A percentile compares a stretch with the other conserved stretches of the same genome.
These are phyloP conservation scores for Teunomyces gatunensis DNA, from an alignment of 805 yeast species.

Conservation along the genomic window DNA sequence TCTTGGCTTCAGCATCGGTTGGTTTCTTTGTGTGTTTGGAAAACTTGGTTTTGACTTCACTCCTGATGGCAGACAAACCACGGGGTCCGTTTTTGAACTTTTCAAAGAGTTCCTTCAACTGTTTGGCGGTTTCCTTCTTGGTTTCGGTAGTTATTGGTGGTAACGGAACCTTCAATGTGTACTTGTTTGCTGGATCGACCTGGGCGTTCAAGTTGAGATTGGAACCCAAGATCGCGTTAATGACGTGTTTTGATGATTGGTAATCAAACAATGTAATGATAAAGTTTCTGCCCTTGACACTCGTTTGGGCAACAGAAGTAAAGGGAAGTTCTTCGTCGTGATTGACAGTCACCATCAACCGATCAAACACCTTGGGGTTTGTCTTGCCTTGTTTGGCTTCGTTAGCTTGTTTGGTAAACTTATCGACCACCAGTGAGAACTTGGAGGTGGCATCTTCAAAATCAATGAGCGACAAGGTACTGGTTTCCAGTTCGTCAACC, in stretches of 20 bases:
- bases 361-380: conserved; percentile 64
- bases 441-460: conserved; percentile 37
- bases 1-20: conserved; percentile 54
- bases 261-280: conserved; percentile 89
- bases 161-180: conserved; percentile 66
- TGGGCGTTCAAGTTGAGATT: conserved; percentile 79
- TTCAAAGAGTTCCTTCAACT: conserved; percentile 66
- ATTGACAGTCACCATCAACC: conserved; percentile 49
- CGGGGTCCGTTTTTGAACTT: conserved; percentile 51
- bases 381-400: conserved; percentile 70
- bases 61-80: conserved; percentile 41
- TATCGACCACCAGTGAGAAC: conserved; percentile 49
- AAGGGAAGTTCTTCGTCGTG: conserved; percentile 45
- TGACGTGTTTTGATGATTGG: conserved; percentile 60
- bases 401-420: conserved; percentile 53
- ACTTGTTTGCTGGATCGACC: conserved; percentile 67
- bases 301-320: conserved; percentile 67
- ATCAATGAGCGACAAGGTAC: conserved; percentile 21
- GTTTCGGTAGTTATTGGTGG: conserved; percentile 75
- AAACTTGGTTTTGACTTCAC: conserved; percentile 56
- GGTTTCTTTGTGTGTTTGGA: conserved; percentile 51
- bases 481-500: conserved; percentile 10
- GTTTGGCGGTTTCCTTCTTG: conserved; percentile 53
- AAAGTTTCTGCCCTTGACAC: conserved; percentile 65
- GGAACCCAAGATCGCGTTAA: conserved; percentile 67